phyloP scores from a whole-genome alignment of 148 eudicot species.

The Selenicereus undatus region DNA sequence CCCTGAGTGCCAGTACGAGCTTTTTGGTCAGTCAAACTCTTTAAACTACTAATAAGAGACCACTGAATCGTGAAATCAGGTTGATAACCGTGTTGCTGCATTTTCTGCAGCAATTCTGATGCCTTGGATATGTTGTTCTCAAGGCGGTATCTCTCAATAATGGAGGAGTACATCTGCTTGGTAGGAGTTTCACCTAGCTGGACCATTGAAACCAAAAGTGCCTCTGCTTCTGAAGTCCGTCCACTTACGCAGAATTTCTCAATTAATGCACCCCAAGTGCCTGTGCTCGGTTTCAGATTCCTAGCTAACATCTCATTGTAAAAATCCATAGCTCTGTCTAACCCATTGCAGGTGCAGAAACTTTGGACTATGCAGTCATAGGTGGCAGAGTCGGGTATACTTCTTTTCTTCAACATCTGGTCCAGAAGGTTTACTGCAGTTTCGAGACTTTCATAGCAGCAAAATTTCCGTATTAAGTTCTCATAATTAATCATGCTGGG shows the following conservation, averaged over 20 bases:
- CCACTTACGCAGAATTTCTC: slow-evolving; percentile 39
- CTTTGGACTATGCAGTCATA: slow-evolving; percentile 52
- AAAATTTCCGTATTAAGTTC: slow-evolving; percentile 47
- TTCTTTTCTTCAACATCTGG: slow-evolving; percentile 49
- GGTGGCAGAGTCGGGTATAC: slow-evolving; percentile 40
- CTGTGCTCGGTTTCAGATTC: slow-evolving; percentile 45
- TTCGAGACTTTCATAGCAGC: slow-evolving; percentile 34
- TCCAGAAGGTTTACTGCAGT: slow-evolving; percentile 55
- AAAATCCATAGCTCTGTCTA: slow-evolving; percentile 56
- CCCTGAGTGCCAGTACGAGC: slow-evolving; percentile 25
- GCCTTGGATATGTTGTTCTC: slow-evolving; percentile 60
- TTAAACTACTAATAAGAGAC: slow-evolving; percentile 71
- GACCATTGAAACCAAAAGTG: slow-evolving; percentile 42
- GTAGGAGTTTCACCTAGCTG: slow-evolving; percentile 51
- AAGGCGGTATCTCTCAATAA: slow-evolving; percentile 43
- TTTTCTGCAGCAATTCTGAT: slow-evolving; percentile 45
- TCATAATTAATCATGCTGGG: slow-evolving; percentile 42
- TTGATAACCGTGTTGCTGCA: slow-evolving; percentile 71
- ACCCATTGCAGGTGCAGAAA: slow-evolving; percentile 31
- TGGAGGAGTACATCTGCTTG: slow-evolving; percentile 43
- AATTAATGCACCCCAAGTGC: slow-evolving; percentile 49
- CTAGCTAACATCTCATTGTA: slow-evolving; percentile 60
- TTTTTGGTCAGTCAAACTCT: slow-evolving; percentile 33
- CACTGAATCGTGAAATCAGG: slow-evolving; percentile 82
- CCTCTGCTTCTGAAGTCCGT: slow-evolving; percentile 46